Percentiles rank a stretch among this genome's conserved stretches.
phyloP scores from a whole-genome alignment of 2,329 filamentous ascomycete genomes.

The Ascochyta viciae-villosae region DNA sequence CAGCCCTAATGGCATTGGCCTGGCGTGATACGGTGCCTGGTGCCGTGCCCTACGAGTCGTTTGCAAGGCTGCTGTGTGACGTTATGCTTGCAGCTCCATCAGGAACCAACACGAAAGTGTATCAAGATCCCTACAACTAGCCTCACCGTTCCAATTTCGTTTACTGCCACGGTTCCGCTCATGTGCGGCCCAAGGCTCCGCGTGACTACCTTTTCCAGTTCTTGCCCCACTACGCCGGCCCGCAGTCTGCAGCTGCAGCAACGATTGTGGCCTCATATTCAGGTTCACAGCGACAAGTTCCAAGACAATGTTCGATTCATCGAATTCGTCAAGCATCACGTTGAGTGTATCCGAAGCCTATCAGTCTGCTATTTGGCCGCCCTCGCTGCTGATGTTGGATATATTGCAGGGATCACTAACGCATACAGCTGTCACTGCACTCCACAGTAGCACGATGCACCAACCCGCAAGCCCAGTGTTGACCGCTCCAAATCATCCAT shows the following conservation, averaged over 20 bases:
- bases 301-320: neutral
- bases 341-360: neutral
- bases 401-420: constrained; percentile 2
- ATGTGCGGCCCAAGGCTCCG: constrained; percentile 1
- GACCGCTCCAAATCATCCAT: constrained; percentile 5
- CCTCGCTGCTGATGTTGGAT: neutral
- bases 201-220: constrained; percentile 17
- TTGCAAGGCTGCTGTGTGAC: constrained; percentile 20
- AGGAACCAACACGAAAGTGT: constrained; percentile 17
- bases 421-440: constrained; percentile 5
- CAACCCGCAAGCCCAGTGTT: constrained; percentile 1
- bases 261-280: constrained; percentile 13
- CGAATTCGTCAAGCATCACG: neutral
- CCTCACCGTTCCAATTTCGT: constrained; percentile 10
- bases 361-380: neutral
- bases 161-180: constrained; percentile 2
- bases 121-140: constrained; percentile 15
- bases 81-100: constrained; percentile 12
- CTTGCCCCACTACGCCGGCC: constrained; percentile 16
- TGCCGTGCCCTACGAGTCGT: constrained; percentile 5
- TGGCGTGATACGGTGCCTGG: constrained; percentile 13
- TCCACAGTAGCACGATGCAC: constrained; percentile 13
- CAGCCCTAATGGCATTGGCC: constrained; percentile 15
- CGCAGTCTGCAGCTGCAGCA: constrained; percentile 15
- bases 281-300: neutral